Percentiles rank a stretch among this genome's conserved stretches.
phyloP scores from a whole-genome alignment of 129 eudicot genomes.

The Pulicaria dysenterica region DNA sequence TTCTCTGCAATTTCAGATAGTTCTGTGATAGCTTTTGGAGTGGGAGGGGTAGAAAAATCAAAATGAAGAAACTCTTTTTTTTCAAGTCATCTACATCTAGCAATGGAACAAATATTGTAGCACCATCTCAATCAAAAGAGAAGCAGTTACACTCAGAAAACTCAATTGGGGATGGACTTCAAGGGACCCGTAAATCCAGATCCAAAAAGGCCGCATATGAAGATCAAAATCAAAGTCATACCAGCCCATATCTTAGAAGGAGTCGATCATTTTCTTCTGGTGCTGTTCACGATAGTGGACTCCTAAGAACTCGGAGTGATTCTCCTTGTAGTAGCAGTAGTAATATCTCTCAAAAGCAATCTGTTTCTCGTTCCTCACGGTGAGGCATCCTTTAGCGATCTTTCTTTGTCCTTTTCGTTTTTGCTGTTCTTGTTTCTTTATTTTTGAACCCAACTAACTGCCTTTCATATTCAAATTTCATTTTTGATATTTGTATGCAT shows the following conservation, averaged over 20 bases:
- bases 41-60: conserved; percentile 48
- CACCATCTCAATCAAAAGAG: conserved; percentile 49
- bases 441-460: too few species aligned
- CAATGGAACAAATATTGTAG: conserved; percentile 34
- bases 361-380: conserved; percentile 59
- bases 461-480: too few species aligned
- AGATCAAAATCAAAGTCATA: conserved; percentile 37
- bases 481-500: too few species aligned
- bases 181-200: conserved; percentile 38
- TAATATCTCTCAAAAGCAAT: conserved; percentile 49
- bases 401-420: not conserved
- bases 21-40: conserved; percentile 17
- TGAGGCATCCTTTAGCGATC: conserved; percentile 32
- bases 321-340: conserved; percentile 71
- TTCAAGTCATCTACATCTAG: conserved; percentile 70
- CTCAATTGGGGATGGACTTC: conserved; percentile 43
- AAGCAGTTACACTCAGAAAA: conserved; percentile 54
- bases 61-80: conserved; percentile 91
- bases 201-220: conserved; percentile 46
- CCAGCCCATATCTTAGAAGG: conserved; percentile 62
- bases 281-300: conserved; percentile 46
- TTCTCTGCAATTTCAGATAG: conserved; percentile 21
- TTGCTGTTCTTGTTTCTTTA: too few species aligned
- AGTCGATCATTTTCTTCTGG: conserved; percentile 91
- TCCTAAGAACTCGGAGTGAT: conserved; percentile 50